Conservation (phyloP, 371 early-diverging fungal genomes). For the Saksenaea oblongispora region DNA sequence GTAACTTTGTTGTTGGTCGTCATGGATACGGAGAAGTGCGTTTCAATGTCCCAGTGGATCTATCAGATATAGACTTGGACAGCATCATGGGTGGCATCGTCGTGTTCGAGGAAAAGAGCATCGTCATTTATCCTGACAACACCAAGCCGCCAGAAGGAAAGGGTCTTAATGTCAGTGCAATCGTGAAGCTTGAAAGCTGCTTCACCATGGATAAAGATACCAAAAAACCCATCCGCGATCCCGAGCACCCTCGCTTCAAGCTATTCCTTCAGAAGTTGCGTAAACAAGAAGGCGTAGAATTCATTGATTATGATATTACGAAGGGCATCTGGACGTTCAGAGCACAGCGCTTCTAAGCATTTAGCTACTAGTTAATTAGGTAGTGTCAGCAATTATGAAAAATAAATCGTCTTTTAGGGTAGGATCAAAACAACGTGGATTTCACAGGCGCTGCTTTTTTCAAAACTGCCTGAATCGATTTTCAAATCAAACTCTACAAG, state of each 20-base stretch:
- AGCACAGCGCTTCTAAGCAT: slow-evolving; percentile 83
- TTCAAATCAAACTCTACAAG: too few species aligned
- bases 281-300: slow-evolving; percentile 69
- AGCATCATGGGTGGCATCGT: slow-evolving; percentile 85
- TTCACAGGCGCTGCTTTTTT: too few species aligned
- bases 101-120: slow-evolving; percentile 64
- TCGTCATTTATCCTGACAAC: slow-evolving; percentile 81
- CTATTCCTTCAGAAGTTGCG: slow-evolving; percentile 72
- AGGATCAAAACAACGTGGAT: too few species aligned
- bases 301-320: slow-evolving; percentile 70
- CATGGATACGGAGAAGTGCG: slow-evolving; percentile 73
- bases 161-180: slow-evolving; percentile 88
- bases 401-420: slow-evolving; percentile 7
- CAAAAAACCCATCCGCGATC: slow-evolving; percentile 65
- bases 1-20: slow-evolving; percentile 75
- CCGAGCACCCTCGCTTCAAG: slow-evolving; percentile 69
- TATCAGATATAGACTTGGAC: slow-evolving; percentile 62
- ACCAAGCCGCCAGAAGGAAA: slow-evolving; percentile 80
- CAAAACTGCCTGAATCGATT: too few species aligned
- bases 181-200: slow-evolving; percentile 77
- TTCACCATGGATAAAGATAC: slow-evolving; percentile 82
- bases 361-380: slow-evolving; percentile 39
- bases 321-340: slow-evolving; percentile 90
- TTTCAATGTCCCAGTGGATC: slow-evolving; percentile 83
- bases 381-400: slow-evolving; percentile 58